These are phyloP conservation scores for Annulohypoxylon moriforme DNA, from an alignment of 495 filamentous ascomycete species.

Conservation along the genomic window DNA sequence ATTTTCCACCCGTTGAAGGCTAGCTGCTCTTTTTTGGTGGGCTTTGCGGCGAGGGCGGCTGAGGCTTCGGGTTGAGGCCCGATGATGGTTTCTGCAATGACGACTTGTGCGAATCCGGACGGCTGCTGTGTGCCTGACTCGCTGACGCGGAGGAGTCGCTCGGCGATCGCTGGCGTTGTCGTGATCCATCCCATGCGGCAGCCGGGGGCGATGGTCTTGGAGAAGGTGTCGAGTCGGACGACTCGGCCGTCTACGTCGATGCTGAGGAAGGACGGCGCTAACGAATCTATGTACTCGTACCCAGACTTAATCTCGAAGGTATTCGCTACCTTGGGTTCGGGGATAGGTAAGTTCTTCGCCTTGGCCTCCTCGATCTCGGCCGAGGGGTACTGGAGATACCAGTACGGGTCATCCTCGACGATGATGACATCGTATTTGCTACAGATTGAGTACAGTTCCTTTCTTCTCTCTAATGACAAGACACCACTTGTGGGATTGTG, in stretches of 20 bases:
- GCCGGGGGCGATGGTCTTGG: constrained; percentile 83
- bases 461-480: constrained; percentile 74
- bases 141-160: constrained; percentile 73
- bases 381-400: constrained; percentile 90
- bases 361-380: constrained; percentile 64
- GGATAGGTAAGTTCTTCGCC: constrained; percentile 47
- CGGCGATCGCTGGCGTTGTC: constrained; percentile 78
- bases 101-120: constrained; percentile 85
- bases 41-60: constrained; percentile 47
- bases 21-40: constrained; percentile 38
- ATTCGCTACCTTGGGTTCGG: constrained; percentile 35
- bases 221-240: constrained; percentile 83
- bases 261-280: constrained; percentile 79
- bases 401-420: constrained; percentile 95
- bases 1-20: constrained; percentile 74
- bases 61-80: constrained; percentile 67
- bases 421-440: constrained; percentile 90
- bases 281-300: constrained; percentile 81
- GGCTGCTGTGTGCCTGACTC: constrained; percentile 80
- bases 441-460: constrained; percentile 83
- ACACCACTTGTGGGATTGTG: constrained; percentile 90
- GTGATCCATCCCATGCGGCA: constrained; percentile 88
- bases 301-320: constrained; percentile 69
- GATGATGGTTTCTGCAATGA: constrained; percentile 81
- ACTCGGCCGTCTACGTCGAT: constrained; percentile 88